These are phyloP conservation scores for Lactifluus volemus DNA, from an alignment of 768 basidiomycete species.

Conservation along the genomic window DNA sequence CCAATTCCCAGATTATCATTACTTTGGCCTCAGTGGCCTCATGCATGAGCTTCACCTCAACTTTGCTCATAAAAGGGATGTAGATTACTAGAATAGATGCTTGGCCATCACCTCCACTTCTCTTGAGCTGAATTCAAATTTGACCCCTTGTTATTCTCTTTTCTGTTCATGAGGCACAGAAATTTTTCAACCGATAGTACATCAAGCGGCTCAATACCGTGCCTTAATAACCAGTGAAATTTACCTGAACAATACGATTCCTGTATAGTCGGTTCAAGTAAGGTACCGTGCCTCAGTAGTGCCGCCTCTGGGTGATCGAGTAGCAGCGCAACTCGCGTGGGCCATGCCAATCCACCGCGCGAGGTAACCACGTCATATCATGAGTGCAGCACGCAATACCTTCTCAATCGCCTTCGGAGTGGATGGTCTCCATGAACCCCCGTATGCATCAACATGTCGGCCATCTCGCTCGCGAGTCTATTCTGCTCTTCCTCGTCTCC, in stretches of 20 bases:
- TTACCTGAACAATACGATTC: neutral
- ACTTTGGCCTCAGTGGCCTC: no score
- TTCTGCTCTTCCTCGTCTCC: conserved; percentile 39
- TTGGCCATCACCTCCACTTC: no score
- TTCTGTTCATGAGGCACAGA: no score
- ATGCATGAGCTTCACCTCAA: no score
- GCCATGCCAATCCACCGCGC: no score
- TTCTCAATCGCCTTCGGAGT: conserved; percentile 61
- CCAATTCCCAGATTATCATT: no score
- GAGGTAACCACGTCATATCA: neutral
- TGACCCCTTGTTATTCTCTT: no score
- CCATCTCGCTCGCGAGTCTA: conserved; percentile 41
- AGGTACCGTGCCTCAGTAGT: neutral
- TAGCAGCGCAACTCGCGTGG: neutral
- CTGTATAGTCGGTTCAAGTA: neutral
- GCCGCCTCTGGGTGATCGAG: neutral
- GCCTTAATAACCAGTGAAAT: neutral
- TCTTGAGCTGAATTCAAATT: no score
- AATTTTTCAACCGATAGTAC: no score
- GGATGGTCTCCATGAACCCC: conserved; percentile 58
- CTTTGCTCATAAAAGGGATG: no score
- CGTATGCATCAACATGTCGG: conserved; percentile 38
- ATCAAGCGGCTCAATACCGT: neutral
- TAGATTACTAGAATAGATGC: no score
- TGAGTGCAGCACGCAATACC: conserved; percentile 29